These are phyloP conservation scores for Tolypocladium tundrense DNA, from an alignment of 2,329 filamentous ascomycete species.

Conservation along the genomic window DNA sequence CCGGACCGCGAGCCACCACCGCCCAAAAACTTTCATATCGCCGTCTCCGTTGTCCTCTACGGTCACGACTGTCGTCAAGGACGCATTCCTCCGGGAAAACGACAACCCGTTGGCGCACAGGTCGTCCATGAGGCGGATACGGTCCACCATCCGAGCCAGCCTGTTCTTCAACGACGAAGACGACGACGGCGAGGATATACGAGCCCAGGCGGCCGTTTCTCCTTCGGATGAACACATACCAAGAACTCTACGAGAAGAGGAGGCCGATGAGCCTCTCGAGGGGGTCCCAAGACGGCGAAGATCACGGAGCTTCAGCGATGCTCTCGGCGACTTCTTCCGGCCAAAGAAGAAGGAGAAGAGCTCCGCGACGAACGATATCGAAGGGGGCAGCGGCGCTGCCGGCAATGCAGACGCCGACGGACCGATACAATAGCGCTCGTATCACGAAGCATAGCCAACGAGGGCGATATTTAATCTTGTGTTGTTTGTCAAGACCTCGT, in stretches of 20 bases:
- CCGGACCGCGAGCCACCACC: constrained; percentile 18
- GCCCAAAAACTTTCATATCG: constrained; percentile 41
- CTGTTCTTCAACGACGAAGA: constrained; percentile 41
- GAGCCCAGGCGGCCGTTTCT: constrained; percentile 9
- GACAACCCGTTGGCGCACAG: constrained; percentile 27
- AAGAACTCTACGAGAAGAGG: constrained; percentile 10
- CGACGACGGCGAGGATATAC: constrained; percentile 15
- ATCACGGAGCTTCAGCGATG: constrained; percentile 30
- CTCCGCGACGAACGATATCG: constrained; percentile 7
- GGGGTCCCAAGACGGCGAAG: constrained; percentile 15
- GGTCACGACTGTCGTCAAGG: constrained; percentile 46
- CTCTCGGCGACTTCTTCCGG: constrained; percentile 28
- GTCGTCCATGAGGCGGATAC: constrained; percentile 35
- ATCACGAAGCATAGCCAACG: neutral
- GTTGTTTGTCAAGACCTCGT: neutral
- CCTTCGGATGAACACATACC: constrained; percentile 16
- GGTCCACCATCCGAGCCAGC: constrained; percentile 41
- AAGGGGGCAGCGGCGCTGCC: neutral
- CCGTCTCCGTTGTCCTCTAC: constrained; percentile 51
- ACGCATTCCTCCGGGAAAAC: constrained; percentile 39
- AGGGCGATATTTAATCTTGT: neutral
- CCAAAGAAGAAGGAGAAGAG: constrained; percentile 20
- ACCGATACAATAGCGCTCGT: neutral
- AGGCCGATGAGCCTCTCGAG: constrained; percentile 6
- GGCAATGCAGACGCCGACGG: neutral